Evolutionary conservation across 2,329 filamentous ascomycete genomes (phyloP).

Genomic region (Pezicula rhizophila): DNA sequence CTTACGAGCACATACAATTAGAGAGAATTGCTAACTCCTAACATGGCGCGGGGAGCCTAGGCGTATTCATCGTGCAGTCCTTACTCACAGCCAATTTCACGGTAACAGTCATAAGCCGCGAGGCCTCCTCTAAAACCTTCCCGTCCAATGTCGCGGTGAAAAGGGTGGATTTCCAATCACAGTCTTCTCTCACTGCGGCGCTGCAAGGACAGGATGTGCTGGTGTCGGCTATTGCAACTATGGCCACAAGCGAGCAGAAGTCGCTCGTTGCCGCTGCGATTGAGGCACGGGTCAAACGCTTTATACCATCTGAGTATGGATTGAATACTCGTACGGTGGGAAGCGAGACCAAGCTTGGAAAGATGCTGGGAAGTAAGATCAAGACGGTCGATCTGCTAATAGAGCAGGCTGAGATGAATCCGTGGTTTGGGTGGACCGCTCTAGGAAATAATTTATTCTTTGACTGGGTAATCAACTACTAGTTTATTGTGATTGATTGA

Average conservation of each 20-base stretch:
- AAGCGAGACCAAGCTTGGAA: neutral
- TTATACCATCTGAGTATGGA: constrained; percentile 49
- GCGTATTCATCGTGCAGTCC: neutral
- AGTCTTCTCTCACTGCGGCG: constrained; percentile 18
- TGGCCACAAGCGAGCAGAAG: constrained; percentile 38
- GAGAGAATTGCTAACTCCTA: too few relatives aligned
- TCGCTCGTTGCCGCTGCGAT: constrained; percentile 48
- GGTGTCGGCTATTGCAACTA: constrained; percentile 42
- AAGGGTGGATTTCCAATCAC: neutral
- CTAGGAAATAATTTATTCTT: constrained; percentile 43
- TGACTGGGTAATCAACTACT: constrained; percentile 32
- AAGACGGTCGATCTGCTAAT: constrained; percentile 30
- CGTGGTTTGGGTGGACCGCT: constrained; percentile 37
- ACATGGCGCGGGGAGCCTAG: neutral
- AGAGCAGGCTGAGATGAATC: constrained; percentile 19
- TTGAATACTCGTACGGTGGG: neutral
- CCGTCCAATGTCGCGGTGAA: constrained; percentile 12
- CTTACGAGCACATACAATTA: too few relatives aligned
- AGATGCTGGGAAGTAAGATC: neutral
- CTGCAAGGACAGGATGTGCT: constrained; percentile 50
- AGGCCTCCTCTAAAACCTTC: constrained; percentile 16
- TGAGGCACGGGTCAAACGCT: constrained; percentile 48
- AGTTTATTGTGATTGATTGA: neutral
- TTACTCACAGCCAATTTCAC: constrained; percentile 13
- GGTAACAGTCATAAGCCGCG: constrained; percentile 26